Conservation (phyloP, 2,329 filamentous ascomycete genomes). For the Ambrosiella beaveri region DNA sequence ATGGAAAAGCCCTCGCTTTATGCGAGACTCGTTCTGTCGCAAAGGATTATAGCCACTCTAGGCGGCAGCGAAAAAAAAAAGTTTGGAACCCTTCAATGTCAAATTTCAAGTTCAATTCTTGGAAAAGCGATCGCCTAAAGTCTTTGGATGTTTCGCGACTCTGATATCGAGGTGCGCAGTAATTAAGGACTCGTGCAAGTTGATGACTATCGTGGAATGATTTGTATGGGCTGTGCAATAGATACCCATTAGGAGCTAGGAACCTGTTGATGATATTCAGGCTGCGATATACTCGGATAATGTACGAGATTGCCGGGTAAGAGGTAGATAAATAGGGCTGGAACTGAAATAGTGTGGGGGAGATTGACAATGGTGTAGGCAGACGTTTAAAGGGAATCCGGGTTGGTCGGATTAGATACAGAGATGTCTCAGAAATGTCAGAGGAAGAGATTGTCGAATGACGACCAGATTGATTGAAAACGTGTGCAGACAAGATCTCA, state of each 20-base stretch:
- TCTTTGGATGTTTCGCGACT: no score
- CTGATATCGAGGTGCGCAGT: no score
- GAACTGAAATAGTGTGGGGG: not conserved
- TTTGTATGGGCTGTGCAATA: not conserved
- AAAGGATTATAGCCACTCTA: not conserved
- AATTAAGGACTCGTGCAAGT: no score
- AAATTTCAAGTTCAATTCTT: not conserved
- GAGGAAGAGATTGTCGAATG: not conserved
- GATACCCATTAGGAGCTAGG: not conserved
- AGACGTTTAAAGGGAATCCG: not conserved
- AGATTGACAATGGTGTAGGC: not conserved
- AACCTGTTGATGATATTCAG: not conserved
- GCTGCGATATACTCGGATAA: not conserved
- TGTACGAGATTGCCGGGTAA: not conserved
- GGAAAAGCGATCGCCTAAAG: no score
- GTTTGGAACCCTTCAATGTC: not conserved
- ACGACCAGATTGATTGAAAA: not conserved
- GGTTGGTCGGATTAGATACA: not conserved
- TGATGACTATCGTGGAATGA: no score
- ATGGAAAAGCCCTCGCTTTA: no score
- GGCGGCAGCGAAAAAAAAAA: not conserved
- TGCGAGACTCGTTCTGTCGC: not conserved
- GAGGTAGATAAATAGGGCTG: not conserved
- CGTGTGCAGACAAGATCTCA: no score
- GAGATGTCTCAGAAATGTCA: not conserved